Percentiles rank a stretch among this genome's conserved stretches.
phyloP scores from a whole-genome alignment of 257 asterid genomes.

The Coffea eugenioides region DNA sequence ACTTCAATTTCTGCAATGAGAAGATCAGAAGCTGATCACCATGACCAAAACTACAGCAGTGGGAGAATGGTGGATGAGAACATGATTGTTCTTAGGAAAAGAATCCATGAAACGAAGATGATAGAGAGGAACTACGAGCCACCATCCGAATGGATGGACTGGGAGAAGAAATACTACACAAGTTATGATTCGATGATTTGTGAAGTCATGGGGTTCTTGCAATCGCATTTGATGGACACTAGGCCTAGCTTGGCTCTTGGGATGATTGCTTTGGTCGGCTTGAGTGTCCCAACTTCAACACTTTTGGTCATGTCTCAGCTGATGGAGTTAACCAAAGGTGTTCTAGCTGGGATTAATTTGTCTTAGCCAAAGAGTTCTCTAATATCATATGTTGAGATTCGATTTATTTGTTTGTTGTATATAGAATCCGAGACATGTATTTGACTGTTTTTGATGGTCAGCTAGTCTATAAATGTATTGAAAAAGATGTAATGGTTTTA shows the following conservation, averaged over 20 bases:
- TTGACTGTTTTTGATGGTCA: conserved; percentile 1
- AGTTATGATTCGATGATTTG: conserved; percentile 27
- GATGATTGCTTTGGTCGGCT: conserved; percentile 19
- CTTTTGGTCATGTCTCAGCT: conserved; percentile 22
- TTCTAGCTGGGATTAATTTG: conserved; percentile 13
- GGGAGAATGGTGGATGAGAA: conserved; percentile 28
- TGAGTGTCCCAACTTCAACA: conserved; percentile 30
- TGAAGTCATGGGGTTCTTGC: conserved; percentile 38
- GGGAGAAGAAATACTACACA: conserved; percentile 36
- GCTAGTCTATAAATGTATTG: not conserved
- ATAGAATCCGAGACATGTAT: conserved; percentile 3
- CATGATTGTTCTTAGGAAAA: conserved; percentile 31
- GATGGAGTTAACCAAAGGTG: conserved; percentile 18
- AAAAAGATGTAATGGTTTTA: not conserved
- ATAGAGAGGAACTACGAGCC: conserved; percentile 33
- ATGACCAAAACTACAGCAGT: not conserved
- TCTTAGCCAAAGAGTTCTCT: not conserved
- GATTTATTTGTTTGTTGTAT: not conserved
- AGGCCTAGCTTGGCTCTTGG: conserved; percentile 43
- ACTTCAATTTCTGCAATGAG: conserved; percentile 4
- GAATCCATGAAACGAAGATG: conserved; percentile 41
- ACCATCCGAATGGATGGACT: conserved; percentile 38
- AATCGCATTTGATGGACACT: conserved; percentile 24
- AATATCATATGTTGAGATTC: not conserved
- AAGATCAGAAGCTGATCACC: conserved; percentile 21